phyloP scores from a whole-genome alignment of 306 rosid species.

The Citrullus mucosospermus region DNA sequence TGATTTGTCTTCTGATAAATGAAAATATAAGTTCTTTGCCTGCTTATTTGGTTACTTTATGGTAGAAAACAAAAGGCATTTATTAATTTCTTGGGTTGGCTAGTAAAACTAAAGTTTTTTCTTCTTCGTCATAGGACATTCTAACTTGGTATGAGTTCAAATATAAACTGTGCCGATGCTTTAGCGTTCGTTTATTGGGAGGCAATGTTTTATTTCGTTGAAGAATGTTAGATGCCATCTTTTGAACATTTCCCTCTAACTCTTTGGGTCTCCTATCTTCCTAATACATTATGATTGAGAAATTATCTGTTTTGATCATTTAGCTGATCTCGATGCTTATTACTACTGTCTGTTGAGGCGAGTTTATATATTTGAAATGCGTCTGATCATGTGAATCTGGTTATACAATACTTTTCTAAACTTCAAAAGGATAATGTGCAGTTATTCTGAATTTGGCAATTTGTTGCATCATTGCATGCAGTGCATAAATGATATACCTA shows the following conservation, averaged over 20 bases:
- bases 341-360: background rate
- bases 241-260: background rate
- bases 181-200: background rate
- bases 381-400: background rate
- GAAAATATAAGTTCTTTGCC: background rate
- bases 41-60: background rate
- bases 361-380: background rate
- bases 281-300: background rate
- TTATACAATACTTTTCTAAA: background rate
- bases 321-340: background rate
- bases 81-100: background rate
- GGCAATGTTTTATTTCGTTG: background rate
- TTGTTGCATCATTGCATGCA: background rate
- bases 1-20: background rate
- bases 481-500: background rate
- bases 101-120: background rate
- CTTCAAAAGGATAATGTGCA: background rate
- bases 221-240: background rate
- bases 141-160: background rate
- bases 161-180: background rate
- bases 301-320: background rate
- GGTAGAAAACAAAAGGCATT: background rate
- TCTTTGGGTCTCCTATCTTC: background rate
- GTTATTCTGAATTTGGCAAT: background rate
- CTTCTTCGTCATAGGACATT: background rate